Conservation (phyloP, 1,139 yeast genomes). For the Candida glucosophila region DNA sequence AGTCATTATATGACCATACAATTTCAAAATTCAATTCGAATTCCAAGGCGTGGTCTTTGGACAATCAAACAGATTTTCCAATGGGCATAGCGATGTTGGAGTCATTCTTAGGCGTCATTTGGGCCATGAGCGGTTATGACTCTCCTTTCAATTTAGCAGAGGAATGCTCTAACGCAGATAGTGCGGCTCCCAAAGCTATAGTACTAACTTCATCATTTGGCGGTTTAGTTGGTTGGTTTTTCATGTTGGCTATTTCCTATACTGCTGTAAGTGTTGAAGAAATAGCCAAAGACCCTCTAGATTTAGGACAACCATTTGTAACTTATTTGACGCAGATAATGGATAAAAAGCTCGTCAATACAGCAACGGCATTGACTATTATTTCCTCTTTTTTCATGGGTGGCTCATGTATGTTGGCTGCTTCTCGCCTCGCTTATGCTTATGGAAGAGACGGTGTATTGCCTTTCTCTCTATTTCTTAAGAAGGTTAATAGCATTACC, state of each 20-base stretch:
- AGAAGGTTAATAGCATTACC: constrained; percentile 45
- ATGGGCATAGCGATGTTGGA: constrained; percentile 52
- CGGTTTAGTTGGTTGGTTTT: constrained; percentile 53
- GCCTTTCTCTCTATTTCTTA: constrained; percentile 49
- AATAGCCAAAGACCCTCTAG: constrained; percentile 42
- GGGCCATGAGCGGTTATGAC: constrained; percentile 76
- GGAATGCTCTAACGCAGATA: constrained; percentile 59
- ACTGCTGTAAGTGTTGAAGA: constrained; percentile 46
- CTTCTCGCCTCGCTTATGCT: constrained; percentile 61
- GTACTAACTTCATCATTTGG: constrained; percentile 56
- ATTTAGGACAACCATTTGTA: constrained; percentile 61
- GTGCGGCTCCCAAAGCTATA: constrained; percentile 60
- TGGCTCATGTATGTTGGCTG: constrained; percentile 61
- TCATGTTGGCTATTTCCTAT: constrained; percentile 59
- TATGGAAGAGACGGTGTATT: constrained; percentile 66
- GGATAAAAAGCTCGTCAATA: constrained; percentile 34
- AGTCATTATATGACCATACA: constrained; percentile 13
- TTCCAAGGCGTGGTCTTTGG: constrained; percentile 46
- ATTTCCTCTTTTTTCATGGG: constrained; percentile 61
- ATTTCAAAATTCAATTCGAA: constrained; percentile 43
- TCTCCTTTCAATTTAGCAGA: constrained; percentile 69
- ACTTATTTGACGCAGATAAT: constrained; percentile 48
- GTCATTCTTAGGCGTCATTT: constrained; percentile 58
- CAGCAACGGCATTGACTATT: constrained; percentile 52
- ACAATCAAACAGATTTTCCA: constrained; percentile 62